A percentile compares a stretch with the other conserved stretches of the same genome.
These are phyloP conservation scores for Cladorrhinum samala DNA, from an alignment of 495 filamentous ascomycete species.

Conservation along the genomic window DNA sequence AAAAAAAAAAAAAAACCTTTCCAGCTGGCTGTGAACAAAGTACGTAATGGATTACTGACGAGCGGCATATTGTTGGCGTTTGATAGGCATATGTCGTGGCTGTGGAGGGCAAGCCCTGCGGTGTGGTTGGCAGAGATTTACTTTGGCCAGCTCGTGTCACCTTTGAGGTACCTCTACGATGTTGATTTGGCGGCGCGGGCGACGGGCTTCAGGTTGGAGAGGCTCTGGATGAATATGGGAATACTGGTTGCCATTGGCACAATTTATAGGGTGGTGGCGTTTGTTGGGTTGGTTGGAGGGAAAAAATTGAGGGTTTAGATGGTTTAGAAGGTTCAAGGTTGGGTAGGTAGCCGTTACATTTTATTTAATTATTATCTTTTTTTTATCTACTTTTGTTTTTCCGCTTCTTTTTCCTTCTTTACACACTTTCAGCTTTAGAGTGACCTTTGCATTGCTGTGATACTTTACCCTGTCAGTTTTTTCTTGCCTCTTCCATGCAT, in stretches of 20 bases:
- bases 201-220: constrained; percentile 36
- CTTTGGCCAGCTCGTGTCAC: constrained; percentile 41
- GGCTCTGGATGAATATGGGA: constrained; percentile 33
- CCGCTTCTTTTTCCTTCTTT: no score
- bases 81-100: constrained; percentile 39
- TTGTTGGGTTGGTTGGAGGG: constrained; percentile 31
- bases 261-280: constrained; percentile 37
- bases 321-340: not conserved
- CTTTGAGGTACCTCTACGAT: constrained; percentile 42
- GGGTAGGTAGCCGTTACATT: not conserved
- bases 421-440: no score
- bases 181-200: constrained; percentile 30
- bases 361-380: no score
- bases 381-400: not conserved
- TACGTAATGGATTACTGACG: no score
- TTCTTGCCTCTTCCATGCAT: no score
- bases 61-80: no score
- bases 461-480: no score
- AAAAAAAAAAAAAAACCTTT: no score
- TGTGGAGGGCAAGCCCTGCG: constrained; percentile 48
- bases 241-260: constrained; percentile 34
- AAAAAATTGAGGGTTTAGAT: constrained; percentile 2
- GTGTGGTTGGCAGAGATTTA: constrained; percentile 55
- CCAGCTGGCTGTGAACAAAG: no score
- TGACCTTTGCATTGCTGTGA: no score